A percentile compares a stretch with the other conserved stretches of the same genome.
phyloP scores from a whole-genome alignment of 257 asterid genomes.

The Euphrasia confusa region DNA sequence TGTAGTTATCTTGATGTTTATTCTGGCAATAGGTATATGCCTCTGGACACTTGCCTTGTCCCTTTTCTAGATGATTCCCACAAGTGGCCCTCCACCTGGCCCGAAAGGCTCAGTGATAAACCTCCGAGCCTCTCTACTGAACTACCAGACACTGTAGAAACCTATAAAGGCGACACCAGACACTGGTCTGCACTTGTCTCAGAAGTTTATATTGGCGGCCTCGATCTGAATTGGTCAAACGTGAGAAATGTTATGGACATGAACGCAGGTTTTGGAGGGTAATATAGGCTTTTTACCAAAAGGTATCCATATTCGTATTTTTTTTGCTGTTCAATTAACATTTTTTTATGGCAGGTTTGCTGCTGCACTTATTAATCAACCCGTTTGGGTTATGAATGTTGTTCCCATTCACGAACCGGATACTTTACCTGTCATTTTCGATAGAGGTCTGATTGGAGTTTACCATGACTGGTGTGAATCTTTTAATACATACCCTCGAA shows the following conservation, averaged over 20 bases:
- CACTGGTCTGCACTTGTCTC: conserved; percentile 88
- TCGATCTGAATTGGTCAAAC: conserved; percentile 61
- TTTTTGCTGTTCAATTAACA: not conserved
- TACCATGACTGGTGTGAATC: conserved; percentile 99
- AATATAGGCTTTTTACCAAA: conserved; percentile 24
- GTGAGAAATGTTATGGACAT: conserved; percentile 89
- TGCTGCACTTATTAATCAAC: conserved; percentile 60
- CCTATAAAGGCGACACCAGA: conserved; percentile 55
- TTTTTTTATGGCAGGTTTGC: conserved; percentile 51
- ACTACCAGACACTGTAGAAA: conserved; percentile 47
- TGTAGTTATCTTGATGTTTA: conserved; percentile 17
- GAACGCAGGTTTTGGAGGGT: conserved; percentile 98
- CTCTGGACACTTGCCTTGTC: conserved; percentile 69
- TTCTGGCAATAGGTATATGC: conserved; percentile 60
- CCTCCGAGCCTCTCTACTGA: conserved; percentile 56
- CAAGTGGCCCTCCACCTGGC: conserved; percentile 90
- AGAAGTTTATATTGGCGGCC: conserved; percentile 69
- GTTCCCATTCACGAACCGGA: conserved; percentile 71
- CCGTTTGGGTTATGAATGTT: conserved; percentile 88
- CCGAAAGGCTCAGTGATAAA: conserved; percentile 59
- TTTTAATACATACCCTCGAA: conserved; percentile 79
- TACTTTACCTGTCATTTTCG: conserved; percentile 65
- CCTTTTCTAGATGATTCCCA: conserved; percentile 37
- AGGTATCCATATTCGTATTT: not conserved
- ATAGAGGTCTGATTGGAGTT: conserved; percentile 83